Evolutionary conservation across 805 yeast species (phyloP).

Genomic region (Schwanniomyces sp.): DNA sequence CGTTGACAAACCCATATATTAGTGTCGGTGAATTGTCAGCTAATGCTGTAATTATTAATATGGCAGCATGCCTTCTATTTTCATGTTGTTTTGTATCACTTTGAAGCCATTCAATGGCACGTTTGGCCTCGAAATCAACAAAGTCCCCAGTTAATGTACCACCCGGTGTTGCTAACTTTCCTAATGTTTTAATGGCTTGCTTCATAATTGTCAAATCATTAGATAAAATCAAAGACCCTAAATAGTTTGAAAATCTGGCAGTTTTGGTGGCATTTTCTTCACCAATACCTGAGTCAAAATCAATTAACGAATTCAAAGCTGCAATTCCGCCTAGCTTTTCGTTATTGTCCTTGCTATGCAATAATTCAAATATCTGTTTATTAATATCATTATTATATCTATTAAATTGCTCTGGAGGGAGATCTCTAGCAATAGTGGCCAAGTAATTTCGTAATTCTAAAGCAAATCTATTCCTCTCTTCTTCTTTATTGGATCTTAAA

Average conservation of each 20-base stretch:
- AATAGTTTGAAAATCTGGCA: conserved; percentile 86
- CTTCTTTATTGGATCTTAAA: conserved; percentile 43
- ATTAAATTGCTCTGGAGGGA: conserved; percentile 77
- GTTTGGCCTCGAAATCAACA: conserved; percentile 87
- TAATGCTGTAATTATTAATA: conserved; percentile 75
- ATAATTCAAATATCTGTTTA: conserved; percentile 80
- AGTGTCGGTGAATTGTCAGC: conserved; percentile 87
- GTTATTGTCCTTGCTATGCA: conserved; percentile 67
- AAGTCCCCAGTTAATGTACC: conserved; percentile 88
- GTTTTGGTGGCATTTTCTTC: conserved; percentile 87
- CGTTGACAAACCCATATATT: conserved; percentile 72
- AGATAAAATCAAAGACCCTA: conserved; percentile 76
- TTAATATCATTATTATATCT: conserved; percentile 83
- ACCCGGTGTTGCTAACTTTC: conserved; percentile 85
- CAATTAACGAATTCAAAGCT: conserved; percentile 86
- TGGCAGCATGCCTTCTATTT: conserved; percentile 86
- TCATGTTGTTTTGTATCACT: conserved; percentile 75
- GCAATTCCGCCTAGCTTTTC: conserved; percentile 88
- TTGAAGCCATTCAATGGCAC: conserved; percentile 88
- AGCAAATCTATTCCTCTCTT: conserved; percentile 56
- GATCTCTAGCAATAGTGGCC: conserved; percentile 73
- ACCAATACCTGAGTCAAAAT: conserved; percentile 69
- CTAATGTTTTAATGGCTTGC: conserved; percentile 82
- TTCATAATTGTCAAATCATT: conserved; percentile 83
- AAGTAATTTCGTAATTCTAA: conserved; percentile 68